These are phyloP conservation scores for Aquilaria yunnanensis DNA, from an alignment of 345 rosid genomes.

Conservation along the genomic window DNA sequence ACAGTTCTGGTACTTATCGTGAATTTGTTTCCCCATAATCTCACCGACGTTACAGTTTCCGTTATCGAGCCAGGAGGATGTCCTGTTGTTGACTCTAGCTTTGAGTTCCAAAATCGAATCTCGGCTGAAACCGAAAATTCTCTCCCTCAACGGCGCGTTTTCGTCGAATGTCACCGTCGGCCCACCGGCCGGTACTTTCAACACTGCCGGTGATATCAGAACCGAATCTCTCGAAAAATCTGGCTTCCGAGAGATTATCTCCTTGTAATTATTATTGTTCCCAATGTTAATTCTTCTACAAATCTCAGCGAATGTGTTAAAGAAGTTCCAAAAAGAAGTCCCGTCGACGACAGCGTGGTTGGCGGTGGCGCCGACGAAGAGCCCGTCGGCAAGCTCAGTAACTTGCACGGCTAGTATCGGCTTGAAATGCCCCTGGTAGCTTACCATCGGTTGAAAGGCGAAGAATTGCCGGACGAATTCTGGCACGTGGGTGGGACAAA, in stretches of 20 bases:
- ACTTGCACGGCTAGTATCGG: slow-evolving; percentile 87
- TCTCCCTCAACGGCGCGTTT: slow-evolving; percentile 59
- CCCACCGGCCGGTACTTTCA: slow-evolving; percentile 64
- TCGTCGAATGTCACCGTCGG: slow-evolving; percentile 69
- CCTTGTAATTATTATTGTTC: slow-evolving; percentile 7
- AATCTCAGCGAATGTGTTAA: slow-evolving; percentile 74
- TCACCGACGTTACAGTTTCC: slow-evolving; percentile 40
- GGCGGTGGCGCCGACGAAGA: slow-evolving; percentile 66
- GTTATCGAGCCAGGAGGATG: slow-evolving; percentile 11
- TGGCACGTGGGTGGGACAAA: slow-evolving; percentile 53
- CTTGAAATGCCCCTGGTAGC: slow-evolving; percentile 63
- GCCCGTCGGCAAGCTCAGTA: slow-evolving; percentile 66
- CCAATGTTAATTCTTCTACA: slow-evolving; percentile 34
- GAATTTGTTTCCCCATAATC: slow-evolving; percentile 54
- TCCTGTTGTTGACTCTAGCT: slow-evolving; percentile 42
- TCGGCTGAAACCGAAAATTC: slow-evolving; percentile 76
- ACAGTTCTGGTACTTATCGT: slow-evolving; percentile 35
- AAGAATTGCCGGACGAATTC: slow-evolving; percentile 50
- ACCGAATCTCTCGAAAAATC: slow-evolving; percentile 60
- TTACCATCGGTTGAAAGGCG: slow-evolving; percentile 52
- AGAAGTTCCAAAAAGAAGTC: slow-evolving; percentile 93
- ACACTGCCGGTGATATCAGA: slow-evolving; percentile 58
- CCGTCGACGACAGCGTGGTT: slow-evolving; percentile 87
- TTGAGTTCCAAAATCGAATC: slow-evolving; percentile 62
- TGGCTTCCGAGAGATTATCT: slow-evolving; percentile 36